Evolutionary conservation across 2,329 filamentous ascomycete genomes (phyloP), one percentile per base, ranked within the genome.

Genomic region (Helminthosporium solani): DNA sequence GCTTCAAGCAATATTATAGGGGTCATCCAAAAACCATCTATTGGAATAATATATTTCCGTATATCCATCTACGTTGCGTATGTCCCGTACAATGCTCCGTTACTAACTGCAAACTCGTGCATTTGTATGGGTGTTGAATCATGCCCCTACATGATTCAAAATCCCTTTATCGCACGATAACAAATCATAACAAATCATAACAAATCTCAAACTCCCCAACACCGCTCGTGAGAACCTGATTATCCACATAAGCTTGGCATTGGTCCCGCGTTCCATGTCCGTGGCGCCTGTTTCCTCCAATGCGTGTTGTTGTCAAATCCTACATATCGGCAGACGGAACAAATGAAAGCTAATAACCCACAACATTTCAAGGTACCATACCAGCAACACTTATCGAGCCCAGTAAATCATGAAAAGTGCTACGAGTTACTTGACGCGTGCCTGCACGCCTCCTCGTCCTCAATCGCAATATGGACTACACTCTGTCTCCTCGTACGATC

Each of bases 401-500:
- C n/a, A n/a, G n/a, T n/a, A n/a, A n/a, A n/a, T n/a, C n/a, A n/a
- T n/a, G n/a, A n/a, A n/a, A n/a, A n/a, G n/a, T n/a, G n/a, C n/a
- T n/a, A n/a, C n/a, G n/a, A n/a, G n/a, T n/a, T n/a, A n/a, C n/a
- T n/a, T n/a, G n/a, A n/a, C n/a, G n/a, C n/a, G n/a, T n/a, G n/a
- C n/a, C n/a, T n/a, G n/a, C n/a, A 46, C 33, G 39, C 35, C 15
- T 52, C 49, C 28, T 42, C 51, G n/a, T 60, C 53, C 35, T 67
- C 58, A 3, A 68, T 47, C 12, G 49, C 53, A 20, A 67, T 64
- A 11, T 46, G 60, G 1, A 67, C 58, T 3, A 62, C 50, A 23
- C 61, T 53, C 8, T 53, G 47, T 40, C 40, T 54, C 18, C 40
- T 2, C 18, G 35, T 47, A 33, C 25, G 47, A 20, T 54, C 52